phyloP scores from a whole-genome alignment of 148 eudicot genomes.

The Amaranthus cruentus region DNA sequence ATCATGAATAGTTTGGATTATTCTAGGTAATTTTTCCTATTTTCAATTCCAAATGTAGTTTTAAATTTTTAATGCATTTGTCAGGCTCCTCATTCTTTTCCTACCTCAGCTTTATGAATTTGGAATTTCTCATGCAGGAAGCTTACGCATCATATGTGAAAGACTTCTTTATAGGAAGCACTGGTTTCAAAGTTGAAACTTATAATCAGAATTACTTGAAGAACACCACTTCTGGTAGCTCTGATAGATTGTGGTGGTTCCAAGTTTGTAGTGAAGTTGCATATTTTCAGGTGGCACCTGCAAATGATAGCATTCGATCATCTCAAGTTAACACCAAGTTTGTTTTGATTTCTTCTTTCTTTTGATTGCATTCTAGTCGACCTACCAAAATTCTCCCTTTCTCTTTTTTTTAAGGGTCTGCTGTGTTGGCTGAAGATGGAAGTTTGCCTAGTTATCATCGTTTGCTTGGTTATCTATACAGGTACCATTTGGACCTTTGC shows the following conservation, averaged over 20 bases:
- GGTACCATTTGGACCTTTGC: conserved; percentile 99
- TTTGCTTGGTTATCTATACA: conserved; percentile 31
- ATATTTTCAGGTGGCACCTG: conserved; percentile 94
- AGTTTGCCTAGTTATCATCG: conserved; percentile 1
- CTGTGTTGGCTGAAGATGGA: not conserved
- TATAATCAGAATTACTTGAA: conserved; percentile 69
- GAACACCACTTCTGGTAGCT: conserved; percentile 42
- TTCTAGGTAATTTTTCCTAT: no score
- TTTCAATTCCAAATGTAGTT: not conserved
- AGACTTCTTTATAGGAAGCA: conserved; percentile 46
- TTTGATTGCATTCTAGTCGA: not conserved
- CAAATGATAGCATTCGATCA: conserved; percentile 86
- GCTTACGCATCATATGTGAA: conserved; percentile 85
- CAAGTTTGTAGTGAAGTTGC: conserved; percentile 99
- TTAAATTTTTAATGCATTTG: not conserved
- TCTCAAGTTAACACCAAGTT: conserved; percentile 72
- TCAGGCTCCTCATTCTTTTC: not conserved
- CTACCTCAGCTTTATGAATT: conserved; percentile 4
- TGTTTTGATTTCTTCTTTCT: conserved; percentile 12
- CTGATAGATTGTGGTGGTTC: conserved; percentile 97
- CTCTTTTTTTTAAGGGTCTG: not conserved
- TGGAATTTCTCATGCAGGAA: conserved; percentile 42
- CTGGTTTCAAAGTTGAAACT: conserved; percentile 55
- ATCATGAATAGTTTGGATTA: no score
- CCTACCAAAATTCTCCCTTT: not conserved